These are phyloP conservation scores for Sporisorium exsertum DNA, from an alignment of 1,284 basidiomycete genomes.

Conservation along the genomic window DNA sequence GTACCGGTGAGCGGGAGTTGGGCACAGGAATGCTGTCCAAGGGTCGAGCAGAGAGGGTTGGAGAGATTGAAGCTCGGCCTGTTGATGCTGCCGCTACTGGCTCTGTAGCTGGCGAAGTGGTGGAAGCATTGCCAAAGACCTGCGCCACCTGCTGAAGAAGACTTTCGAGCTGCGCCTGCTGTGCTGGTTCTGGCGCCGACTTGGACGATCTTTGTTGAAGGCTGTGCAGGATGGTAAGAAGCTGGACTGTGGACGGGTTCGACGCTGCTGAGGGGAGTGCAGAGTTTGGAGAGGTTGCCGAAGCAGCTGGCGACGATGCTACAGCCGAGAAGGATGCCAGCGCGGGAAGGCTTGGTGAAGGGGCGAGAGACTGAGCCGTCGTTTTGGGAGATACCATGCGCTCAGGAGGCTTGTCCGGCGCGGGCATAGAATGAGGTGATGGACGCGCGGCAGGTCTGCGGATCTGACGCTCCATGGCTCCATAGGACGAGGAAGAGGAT, in stretches of 20 bases:
- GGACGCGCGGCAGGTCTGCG: constrained; percentile 27
- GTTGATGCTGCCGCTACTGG: constrained; percentile 10
- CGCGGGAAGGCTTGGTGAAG: constrained; percentile 20
- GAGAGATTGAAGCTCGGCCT: constrained; percentile 13
- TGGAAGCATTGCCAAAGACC: constrained; percentile 25
- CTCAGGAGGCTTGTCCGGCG: constrained; percentile 10
- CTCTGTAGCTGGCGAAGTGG: constrained; percentile 21
- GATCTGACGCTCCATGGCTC: constrained; percentile 26
- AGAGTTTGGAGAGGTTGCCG: constrained; percentile 17
- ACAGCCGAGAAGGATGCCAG: constrained; percentile 17
- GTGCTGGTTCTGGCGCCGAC: constrained; percentile 47
- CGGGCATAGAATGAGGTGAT: constrained; percentile 14
- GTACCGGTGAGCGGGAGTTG: constrained; percentile 14
- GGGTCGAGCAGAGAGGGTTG: constrained; percentile 22
- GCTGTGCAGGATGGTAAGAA: constrained; percentile 45
- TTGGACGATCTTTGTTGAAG: constrained; percentile 45
- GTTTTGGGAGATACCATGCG: constrained; percentile 30
- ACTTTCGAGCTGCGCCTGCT: constrained; percentile 48
- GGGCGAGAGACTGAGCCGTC: constrained; percentile 11
- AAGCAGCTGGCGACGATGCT: constrained; percentile 16
- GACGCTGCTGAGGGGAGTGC: constrained; percentile 25
- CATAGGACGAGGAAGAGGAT: constrained; percentile 24
- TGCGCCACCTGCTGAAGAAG: constrained; percentile 42
- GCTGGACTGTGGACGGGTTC: constrained; percentile 40
- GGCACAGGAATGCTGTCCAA: constrained; percentile 29